Conservation (phyloP, 495 filamentous ascomycete species). For the Tuber microsphaerosporum region DNA sequence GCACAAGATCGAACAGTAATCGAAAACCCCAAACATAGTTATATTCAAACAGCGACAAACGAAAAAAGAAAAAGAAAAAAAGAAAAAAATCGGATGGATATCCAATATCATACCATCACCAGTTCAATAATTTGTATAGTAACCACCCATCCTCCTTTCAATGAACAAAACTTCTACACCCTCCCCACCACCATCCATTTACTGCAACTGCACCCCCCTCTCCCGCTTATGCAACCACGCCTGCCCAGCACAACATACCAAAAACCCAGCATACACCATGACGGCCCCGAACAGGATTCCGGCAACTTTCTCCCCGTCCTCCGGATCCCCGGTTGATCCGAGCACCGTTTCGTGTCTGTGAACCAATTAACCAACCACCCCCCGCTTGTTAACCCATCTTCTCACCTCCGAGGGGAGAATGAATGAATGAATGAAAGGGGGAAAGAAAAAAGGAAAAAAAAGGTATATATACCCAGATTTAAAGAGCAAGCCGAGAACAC, state of each 20-base stretch:
- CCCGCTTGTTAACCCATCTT: not conserved
- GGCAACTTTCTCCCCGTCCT: constrained; percentile 32
- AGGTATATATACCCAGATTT: constrained; percentile 20
- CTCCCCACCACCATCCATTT: constrained; percentile 3
- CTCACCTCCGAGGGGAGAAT: not conserved
- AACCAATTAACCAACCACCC: not conserved
- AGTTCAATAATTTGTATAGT: not conserved
- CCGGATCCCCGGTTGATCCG: constrained; percentile 33
- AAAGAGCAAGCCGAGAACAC: constrained; percentile 29
- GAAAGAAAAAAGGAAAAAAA: not conserved
- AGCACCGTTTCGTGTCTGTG: constrained; percentile 36
- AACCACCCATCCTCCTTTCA: not conserved
- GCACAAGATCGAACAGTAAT: not conserved
- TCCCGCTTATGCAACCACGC: constrained; percentile 39
- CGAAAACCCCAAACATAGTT: not conserved
- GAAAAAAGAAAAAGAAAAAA: not conserved
- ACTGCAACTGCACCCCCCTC: constrained; percentile 27
- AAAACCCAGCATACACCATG: constrained; percentile 35
- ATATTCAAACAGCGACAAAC: not conserved
- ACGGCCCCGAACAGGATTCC: constrained; percentile 33
- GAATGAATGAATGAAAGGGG: not conserved
- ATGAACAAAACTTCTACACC: constrained; percentile 10
- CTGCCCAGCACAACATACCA: constrained; percentile 37
- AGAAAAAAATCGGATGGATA: not conserved
- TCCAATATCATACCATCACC: not conserved